A percentile compares a stretch with the other conserved stretches of the same genome.
phyloP scores from a whole-genome alignment of 176 grass and related monocot genomes.

The Raddia distichophylla region DNA sequence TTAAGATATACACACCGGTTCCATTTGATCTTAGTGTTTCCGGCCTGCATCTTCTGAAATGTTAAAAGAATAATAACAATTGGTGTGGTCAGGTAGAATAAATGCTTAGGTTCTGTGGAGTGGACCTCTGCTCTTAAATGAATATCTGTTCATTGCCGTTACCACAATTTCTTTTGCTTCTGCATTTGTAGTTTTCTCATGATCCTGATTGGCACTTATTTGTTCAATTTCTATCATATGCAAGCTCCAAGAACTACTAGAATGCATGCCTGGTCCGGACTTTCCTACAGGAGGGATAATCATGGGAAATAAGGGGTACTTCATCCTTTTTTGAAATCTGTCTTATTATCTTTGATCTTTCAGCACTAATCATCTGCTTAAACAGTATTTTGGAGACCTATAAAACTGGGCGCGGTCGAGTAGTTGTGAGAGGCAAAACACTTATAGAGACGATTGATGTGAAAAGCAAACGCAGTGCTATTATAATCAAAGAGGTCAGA shows the following conservation, averaged over 20 bases:
- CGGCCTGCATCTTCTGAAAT: neutral
- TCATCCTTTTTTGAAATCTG: conserved; percentile 2
- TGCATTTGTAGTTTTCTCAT: conserved; percentile 28
- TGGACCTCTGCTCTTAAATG: conserved; percentile 16
- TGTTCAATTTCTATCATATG: conserved; percentile 38
- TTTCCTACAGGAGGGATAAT: conserved; percentile 97
- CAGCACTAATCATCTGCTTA: conserved; percentile 33
- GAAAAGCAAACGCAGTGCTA: conserved; percentile 75
- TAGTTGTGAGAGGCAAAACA: conserved; percentile 91
- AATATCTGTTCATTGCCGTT: conserved; percentile 1
- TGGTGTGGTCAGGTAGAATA: conserved; percentile 12
- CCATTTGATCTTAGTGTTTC: neutral
- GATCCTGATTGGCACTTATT: neutral
- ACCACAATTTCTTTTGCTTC: conserved; percentile 22
- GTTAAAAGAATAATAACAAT: neutral
- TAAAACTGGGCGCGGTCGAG: conserved; percentile 73
- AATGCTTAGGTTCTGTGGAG: neutral
- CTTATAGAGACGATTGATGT: conserved; percentile 75
- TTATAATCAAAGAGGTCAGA: conserved; percentile 93
- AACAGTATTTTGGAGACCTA: conserved; percentile 93
- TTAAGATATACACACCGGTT: neutral
- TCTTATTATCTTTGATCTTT: conserved; percentile 37
- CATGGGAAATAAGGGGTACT: conserved; percentile 81
- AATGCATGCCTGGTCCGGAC: conserved; percentile 96
- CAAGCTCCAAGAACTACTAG: conserved; percentile 94